Evolutionary conservation across 768 basidiomycete species (phyloP).

Genomic region (Mrakia gelida): DNA sequence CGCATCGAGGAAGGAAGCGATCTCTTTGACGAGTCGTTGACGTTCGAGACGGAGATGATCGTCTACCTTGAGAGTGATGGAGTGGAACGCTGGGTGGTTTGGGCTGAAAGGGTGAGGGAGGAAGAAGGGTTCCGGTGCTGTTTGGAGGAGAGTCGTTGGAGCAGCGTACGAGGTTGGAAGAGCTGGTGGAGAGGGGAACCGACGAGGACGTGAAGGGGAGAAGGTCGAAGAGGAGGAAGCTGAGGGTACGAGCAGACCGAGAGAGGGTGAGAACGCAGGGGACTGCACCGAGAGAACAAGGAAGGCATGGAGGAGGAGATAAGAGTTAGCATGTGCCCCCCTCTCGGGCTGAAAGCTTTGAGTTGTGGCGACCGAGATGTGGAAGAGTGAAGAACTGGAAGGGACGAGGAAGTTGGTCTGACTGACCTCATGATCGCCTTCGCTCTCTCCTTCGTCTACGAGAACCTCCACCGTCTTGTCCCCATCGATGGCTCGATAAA

Average conservation of each 20-base stretch:
- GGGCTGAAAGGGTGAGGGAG: slow-evolving; percentile 45
- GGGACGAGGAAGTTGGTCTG: background rate
- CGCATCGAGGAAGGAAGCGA: slow-evolving; percentile 35
- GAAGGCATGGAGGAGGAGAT: background rate
- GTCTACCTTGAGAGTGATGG: slow-evolving; percentile 38
- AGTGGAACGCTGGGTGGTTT: slow-evolving; percentile 39
- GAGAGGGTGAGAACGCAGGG: background rate
- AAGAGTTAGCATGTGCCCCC: background rate
- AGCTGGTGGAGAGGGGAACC: slow-evolving; percentile 34
- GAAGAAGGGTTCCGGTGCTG: slow-evolving; percentile 43
- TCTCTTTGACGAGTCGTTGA: slow-evolving; percentile 36
- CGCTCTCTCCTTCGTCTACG: background rate
- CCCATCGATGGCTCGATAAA: background rate
- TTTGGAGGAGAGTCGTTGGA: slow-evolving; percentile 34
- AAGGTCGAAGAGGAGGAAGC: background rate
- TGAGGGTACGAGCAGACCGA: background rate
- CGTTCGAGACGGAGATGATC: slow-evolving; percentile 36
- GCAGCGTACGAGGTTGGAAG: slow-evolving; percentile 23
- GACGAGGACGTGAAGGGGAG: background rate
- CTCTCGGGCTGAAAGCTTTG: too few species aligned
- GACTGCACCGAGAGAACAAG: background rate
- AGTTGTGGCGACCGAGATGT: background rate
- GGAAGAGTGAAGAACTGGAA: background rate
- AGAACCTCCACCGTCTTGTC: background rate
- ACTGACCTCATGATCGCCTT: slow-evolving; percentile 1